Percentiles rank a stretch among this genome's conserved stretches.
phyloP scores from a whole-genome alignment of 371 early-diverging fungal genomes.

The Dichotomocladium elegans region DNA sequence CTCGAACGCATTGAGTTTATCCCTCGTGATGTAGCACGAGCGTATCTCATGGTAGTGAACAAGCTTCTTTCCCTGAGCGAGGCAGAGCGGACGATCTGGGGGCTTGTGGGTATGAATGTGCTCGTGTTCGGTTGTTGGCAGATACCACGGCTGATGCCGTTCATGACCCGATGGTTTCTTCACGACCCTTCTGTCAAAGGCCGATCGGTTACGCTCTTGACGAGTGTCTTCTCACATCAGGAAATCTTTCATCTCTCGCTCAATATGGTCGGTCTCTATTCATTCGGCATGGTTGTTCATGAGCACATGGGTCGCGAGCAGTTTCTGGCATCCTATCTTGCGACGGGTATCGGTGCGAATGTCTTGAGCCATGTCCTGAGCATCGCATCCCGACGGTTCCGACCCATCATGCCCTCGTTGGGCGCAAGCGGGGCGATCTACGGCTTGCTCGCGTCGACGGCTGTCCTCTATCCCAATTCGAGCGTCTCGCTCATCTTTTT shows the following conservation, averaged over 20 bases:
- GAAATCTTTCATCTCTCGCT: conserved; percentile 60
- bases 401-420: conserved; percentile 57
- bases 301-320: conserved; percentile 57
- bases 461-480: conserved; percentile 57
- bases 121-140: conserved; percentile 73
- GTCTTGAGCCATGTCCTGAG: conserved; percentile 59
- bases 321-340: conserved; percentile 74
- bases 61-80: conserved; percentile 38
- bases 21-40: conserved; percentile 44
- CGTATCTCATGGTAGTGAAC: conserved; percentile 34
- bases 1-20: conserved; percentile 13
- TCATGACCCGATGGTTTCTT: conserved; percentile 68
- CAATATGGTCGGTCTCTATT: conserved; percentile 68
- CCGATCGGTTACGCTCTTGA: conserved; percentile 64
- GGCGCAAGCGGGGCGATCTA: conserved; percentile 84
- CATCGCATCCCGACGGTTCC: conserved; percentile 37
- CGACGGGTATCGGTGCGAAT: conserved; percentile 61
- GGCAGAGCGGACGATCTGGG: conserved; percentile 51
- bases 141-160: conserved; percentile 51
- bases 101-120: conserved; percentile 64
- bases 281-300: conserved; percentile 52
- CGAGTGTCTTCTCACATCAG: conserved; percentile 64
- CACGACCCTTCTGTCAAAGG: conserved; percentile 53
- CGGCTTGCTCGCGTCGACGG: conserved; percentile 56
- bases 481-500: conserved; percentile 66